Evolutionary conservation across 2,329 filamentous ascomycete genomes (phyloP), one percentile per base, ranked within the genome.

Genomic region (Pseudocercospora eumusae): DNA sequence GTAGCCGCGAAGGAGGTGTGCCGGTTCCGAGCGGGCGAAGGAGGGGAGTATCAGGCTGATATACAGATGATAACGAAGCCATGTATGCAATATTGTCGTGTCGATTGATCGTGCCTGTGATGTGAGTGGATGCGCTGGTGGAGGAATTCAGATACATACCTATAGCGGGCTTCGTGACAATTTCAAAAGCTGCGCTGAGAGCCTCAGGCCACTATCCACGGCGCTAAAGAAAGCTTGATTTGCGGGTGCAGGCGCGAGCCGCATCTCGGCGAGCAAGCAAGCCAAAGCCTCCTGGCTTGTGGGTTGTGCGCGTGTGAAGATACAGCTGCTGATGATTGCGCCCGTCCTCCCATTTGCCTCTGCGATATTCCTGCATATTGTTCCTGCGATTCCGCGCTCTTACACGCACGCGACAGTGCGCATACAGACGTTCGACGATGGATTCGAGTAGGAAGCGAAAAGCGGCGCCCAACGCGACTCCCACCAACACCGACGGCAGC

Each of bases 401-500:
- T 23, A 5, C 52, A 23, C 52, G 52, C 52, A 18, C 15, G 28
- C 20, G 52, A 25, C 8, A 33, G n/a, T 40, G 52, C 58, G 58
- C 28, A 54, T n/a, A 54, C 52, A 33, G 11, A 18, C 52, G 15
- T 18, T 9, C 59, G 36, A n/a, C 42, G 50, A 72, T 80, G 78
- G 78, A 80, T 67, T 77, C 75, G 69, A 75, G 75, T 65, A 73
- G 78, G 66, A 88, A 87, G 79, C 82, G 85, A 75, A 86, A 86
- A 76, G 79, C 80, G 47, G 73, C 74, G 69, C 76, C 76, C 65
- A 78, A 77, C 67, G 79, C 77, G 68, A 78, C 81, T 58, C 83
- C 84, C 58, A 73, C 65, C 25, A 56, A 65, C 25, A 58, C 75
- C 68, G 82, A 82, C 66, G 78, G 80, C 69, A 83, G 82, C 73